phyloP scores from a whole-genome alignment of 208 protist species.

The Acanthamoeba quina region DNA sequence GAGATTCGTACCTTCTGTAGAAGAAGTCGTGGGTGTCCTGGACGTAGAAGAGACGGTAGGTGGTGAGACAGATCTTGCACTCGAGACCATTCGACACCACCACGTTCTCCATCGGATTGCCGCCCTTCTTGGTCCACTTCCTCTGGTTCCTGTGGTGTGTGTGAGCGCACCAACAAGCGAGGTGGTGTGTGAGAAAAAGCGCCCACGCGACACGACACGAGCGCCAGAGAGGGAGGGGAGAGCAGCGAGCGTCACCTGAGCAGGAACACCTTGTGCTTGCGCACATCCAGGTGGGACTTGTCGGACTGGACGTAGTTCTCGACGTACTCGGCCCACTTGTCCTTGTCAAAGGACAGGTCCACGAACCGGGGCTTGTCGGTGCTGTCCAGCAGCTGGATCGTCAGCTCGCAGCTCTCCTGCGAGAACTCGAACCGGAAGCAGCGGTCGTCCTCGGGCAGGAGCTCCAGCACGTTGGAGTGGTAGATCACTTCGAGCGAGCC shows the following conservation, averaged over 20 bases:
- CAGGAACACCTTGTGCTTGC: slow-evolving; percentile 68
- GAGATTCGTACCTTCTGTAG: slow-evolving; percentile 67
- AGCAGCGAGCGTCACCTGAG: slow-evolving; percentile 44
- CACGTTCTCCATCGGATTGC: slow-evolving; percentile 62
- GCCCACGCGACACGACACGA: neutral
- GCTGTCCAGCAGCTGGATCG: slow-evolving; percentile 79
- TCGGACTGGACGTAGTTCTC: slow-evolving; percentile 71
- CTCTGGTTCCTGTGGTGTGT: neutral
- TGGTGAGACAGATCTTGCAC: slow-evolving; percentile 82
- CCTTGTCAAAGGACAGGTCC: slow-evolving; percentile 73
- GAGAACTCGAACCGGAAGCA: slow-evolving; percentile 11
- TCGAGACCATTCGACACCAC: slow-evolving; percentile 77
- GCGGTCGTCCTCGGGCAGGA: slow-evolving; percentile 74
- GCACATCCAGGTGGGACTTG: slow-evolving; percentile 39
- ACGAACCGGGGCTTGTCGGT: slow-evolving; percentile 65
- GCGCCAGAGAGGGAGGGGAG: neutral
- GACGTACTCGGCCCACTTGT: slow-evolving; percentile 64
- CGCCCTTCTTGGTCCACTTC: slow-evolving; percentile 15
- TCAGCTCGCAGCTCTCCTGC: slow-evolving; percentile 54
- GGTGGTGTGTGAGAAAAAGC: neutral
- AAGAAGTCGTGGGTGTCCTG: slow-evolving; percentile 84
- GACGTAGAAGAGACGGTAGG: slow-evolving; percentile 83
- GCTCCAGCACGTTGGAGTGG: slow-evolving; percentile 74
- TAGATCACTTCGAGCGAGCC: slow-evolving; percentile 75
- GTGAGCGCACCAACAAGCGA: neutral